These are phyloP conservation scores for Blastobotrys petasosporus DNA, from an alignment of 1,139 yeast species.

Conservation along the genomic window DNA sequence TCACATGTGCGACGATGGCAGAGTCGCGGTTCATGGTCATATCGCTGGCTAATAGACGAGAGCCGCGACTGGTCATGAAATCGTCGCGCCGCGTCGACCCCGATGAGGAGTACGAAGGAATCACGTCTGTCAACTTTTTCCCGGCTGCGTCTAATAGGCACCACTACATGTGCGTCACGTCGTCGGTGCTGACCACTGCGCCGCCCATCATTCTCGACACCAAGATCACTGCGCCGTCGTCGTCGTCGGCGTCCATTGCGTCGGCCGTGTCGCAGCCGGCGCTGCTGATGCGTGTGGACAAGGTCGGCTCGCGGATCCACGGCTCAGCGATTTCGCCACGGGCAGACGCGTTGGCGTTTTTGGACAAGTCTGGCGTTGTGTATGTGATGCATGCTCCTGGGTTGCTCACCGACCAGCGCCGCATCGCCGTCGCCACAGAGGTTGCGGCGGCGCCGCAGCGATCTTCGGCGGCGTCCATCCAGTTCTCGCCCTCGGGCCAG, in stretches of 20 bases:
- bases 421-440: conserved; percentile 69
- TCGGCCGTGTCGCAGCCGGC: conserved; percentile 47
- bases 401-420: conserved; percentile 39
- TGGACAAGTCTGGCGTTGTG: conserved; percentile 72
- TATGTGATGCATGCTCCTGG: conserved; percentile 62
- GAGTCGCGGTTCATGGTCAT: conserved; percentile 77
- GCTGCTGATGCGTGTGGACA: conserved; percentile 56
- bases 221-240: conserved; percentile 36
- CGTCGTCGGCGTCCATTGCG: conserved; percentile 18
- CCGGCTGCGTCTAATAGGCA: conserved; percentile 32
- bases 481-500: conserved; percentile 77
- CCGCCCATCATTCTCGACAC: conserved; percentile 58
- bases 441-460: conserved; percentile 65
- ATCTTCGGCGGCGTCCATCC: conserved; percentile 59
- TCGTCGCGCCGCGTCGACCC: conserved; percentile 56
- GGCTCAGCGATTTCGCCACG: conserved; percentile 72
- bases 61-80: conserved; percentile 68
- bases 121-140: conserved; percentile 73
- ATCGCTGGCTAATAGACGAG: conserved; percentile 53
- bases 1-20: conserved; percentile 78
- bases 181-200: conserved; percentile 53
- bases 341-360: conserved; percentile 76
- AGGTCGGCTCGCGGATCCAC: conserved; percentile 78
- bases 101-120: conserved; percentile 69
- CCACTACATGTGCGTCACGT: conserved; percentile 51